phyloP scores from a whole-genome alignment of 2,329 filamentous ascomycete genomes.

The Ophiostoma himal-ulmi region DNA sequence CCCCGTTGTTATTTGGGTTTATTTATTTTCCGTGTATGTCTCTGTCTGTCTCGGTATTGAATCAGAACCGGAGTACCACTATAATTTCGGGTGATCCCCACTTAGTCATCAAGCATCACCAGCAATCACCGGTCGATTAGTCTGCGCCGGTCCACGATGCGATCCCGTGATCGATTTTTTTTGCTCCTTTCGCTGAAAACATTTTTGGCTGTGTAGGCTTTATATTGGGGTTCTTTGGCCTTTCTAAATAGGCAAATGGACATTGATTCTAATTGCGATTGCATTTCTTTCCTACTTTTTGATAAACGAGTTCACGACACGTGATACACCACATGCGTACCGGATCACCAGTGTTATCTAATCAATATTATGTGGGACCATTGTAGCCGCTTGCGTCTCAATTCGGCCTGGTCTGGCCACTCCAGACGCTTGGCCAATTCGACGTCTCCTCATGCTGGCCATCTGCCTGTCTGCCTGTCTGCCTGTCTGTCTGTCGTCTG shows the following conservation, averaged over 20 bases:
- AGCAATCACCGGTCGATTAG: constrained; percentile 17
- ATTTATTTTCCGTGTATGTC: neutral
- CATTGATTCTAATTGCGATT: neutral
- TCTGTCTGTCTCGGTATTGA: neutral
- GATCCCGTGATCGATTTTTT: constrained; percentile 21
- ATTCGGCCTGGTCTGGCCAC: neutral
- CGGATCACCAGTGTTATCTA: neutral
- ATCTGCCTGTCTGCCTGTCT: neutral
- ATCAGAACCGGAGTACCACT: neutral
- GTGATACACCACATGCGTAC: neutral
- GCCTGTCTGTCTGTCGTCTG: neutral
- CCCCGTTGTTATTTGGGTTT: neutral
- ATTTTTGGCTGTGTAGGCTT: too few relatives aligned
- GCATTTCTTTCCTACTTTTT: neutral
- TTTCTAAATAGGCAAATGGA: too few relatives aligned
- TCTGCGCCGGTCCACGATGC: constrained; percentile 22
- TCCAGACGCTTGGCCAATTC: neutral
- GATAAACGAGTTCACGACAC: neutral
- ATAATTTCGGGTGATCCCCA: neutral
- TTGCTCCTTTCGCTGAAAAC: neutral
- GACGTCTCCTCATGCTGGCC: neutral
- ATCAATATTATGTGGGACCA: neutral
- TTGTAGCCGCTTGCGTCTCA: neutral
- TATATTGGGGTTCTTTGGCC: too few relatives aligned
- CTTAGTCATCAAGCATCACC: constrained; percentile 1